Evolutionary conservation across 306 rosid species (phyloP), one percentile per base, ranked within the genome.

Genomic region (Ormosia emarginata): DNA sequence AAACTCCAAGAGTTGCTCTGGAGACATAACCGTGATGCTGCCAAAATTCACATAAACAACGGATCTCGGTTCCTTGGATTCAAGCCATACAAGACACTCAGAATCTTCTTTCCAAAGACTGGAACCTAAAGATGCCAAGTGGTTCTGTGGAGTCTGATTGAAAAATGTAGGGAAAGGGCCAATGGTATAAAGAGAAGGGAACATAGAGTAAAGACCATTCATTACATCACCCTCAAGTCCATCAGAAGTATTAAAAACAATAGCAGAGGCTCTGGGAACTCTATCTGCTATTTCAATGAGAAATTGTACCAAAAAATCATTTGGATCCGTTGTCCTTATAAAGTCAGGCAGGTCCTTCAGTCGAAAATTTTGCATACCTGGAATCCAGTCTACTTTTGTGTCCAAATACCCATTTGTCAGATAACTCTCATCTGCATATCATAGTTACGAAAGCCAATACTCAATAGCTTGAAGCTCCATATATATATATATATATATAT

Each of bases 91-190:
- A 15, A 75, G 82, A 65, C 85, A 85, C 11, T 33, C 52, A 0
- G 77, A 10, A 11, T 85, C 82, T 68, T 85, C 88, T 15, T 75
- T 62, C 88, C 88, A 85, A 24, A 85, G 82, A 80, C 70, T 85
- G 5, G 78, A 68, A 6, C 43, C 82, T 6, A 85, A 0, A 43
- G 57, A 50, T 32, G 0, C 43, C 40, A 53, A 58, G 24, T 47
- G 52, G 2, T 81, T 17, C 1, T 73, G 44, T n/a, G 67, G 64
- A 64, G 39, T 61, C 11, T 81, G 85, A 47, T 81, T 14, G 4
- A 67, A 11, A 8, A 81, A 10, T 18, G 10, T 58, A 40, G 74
- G 70, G 7, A 82, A 33, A n/a, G 66, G 85, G 29, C 85, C 85
- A 56, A 82, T 44, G 7, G 85, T 17, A 40, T 53, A 67, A 55